These are phyloP conservation scores for Rehmannia glutinosa DNA, from an alignment of 257 asterid species.

Conservation along the genomic window DNA sequence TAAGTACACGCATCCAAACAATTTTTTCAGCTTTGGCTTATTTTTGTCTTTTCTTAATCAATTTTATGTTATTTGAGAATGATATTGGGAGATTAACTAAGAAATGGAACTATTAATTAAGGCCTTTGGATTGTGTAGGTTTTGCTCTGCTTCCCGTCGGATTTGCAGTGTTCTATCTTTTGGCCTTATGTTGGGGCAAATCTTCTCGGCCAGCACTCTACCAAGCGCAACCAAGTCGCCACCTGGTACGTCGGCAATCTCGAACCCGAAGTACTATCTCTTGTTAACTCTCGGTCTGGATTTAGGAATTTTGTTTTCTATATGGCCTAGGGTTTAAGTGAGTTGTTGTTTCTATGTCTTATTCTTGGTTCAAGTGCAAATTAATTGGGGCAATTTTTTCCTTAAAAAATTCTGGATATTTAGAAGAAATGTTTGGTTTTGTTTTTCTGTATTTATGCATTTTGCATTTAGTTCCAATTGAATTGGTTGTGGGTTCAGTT, in stretches of 20 bases:
- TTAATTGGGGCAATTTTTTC: not conserved
- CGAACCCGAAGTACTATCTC: constrained; percentile 53
- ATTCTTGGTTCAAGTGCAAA: not conserved
- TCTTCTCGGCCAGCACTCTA: constrained; percentile 93
- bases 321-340: constrained; percentile 13
- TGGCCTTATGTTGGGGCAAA: constrained; percentile 92
- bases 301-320: not conserved
- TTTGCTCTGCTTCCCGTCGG: too few species aligned
- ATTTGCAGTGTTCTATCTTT: too few species aligned
- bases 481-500: not conserved
- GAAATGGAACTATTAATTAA: too few species aligned
- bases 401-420: not conserved
- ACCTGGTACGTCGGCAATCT: constrained; percentile 95
- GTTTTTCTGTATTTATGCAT: not conserved
- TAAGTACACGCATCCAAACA: too few species aligned
- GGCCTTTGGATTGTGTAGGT: too few species aligned
- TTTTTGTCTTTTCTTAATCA: too few species aligned
- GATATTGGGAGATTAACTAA: too few species aligned
- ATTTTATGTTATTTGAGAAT: too few species aligned
- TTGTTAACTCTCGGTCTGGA: not conserved
- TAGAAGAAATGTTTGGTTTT: not conserved
- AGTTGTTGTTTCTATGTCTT: not conserved
- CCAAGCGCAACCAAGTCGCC: constrained; percentile 96
- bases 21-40: too few species aligned
- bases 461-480: not conserved